These are phyloP conservation scores for Podila verticillata DNA, from an alignment of 192 early-diverging fungal species.

Conservation along the genomic window DNA sequence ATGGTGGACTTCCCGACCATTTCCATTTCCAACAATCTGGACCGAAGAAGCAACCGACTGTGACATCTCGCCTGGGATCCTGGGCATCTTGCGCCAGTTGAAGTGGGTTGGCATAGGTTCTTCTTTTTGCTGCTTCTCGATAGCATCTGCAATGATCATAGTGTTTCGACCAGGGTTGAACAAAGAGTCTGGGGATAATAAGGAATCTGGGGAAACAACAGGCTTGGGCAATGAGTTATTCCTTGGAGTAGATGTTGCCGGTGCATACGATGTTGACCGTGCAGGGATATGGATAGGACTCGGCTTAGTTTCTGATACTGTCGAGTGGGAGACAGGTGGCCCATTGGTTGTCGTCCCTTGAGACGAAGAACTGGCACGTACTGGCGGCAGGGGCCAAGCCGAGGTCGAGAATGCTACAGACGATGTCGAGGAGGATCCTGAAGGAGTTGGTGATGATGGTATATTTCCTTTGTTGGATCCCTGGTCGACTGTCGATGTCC, in stretches of 20 bases:
- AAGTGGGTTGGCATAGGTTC: conserved; percentile 18
- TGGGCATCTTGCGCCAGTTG: conserved; percentile 10
- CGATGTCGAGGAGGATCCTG: neutral
- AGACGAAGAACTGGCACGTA: neutral
- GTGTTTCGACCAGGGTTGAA: conserved; percentile 20
- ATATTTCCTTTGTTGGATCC: conserved; percentile 3
- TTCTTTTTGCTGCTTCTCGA: conserved; percentile 5
- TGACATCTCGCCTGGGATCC: neutral
- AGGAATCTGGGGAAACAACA: neutral
- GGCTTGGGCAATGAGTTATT: neutral
- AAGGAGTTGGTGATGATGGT: conserved; percentile 1
- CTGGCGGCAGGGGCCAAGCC: neutral
- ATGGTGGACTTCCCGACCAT: neutral
- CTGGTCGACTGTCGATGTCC: neutral
- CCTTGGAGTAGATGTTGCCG: neutral
- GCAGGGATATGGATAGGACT: neutral
- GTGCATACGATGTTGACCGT: neutral
- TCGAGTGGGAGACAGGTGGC: neutral
- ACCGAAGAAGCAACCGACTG: neutral
- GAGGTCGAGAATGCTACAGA: neutral
- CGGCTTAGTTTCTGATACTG: neutral
- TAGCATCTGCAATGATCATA: neutral
- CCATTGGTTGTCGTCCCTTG: neutral
- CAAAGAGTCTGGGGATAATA: conserved; percentile 1
- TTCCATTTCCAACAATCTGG: neutral